Evolutionary conservation across 148 eudicot species (phyloP), one percentile per base, ranked within the genome.

Genomic region (Gaultheria prostrata): DNA sequence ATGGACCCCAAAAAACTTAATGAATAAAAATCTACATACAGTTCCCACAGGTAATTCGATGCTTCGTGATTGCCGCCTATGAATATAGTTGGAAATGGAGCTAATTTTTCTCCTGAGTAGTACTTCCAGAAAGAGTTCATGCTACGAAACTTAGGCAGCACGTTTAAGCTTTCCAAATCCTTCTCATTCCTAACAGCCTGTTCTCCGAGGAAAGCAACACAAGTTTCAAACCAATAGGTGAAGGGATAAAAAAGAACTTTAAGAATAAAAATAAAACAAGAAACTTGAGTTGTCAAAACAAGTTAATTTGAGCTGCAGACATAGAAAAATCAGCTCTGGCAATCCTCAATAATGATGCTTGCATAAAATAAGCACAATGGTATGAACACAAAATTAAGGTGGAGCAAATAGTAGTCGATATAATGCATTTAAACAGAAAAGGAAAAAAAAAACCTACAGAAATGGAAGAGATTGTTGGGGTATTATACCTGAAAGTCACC

Each of bases 41-140:
- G 61, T 90, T 97, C 99, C 99, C 99, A 97, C 20, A 97, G 92
- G 85, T 94, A 91, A 86, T 97, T 97, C 51, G 99, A 97, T 32
- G 99, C 99, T 88, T 97, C 99, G 24, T 97, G 99, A 89, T 97
- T 97, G 51, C 99, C 99, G 17, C 99, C 99, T 84, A 97, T 92
- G 85, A 97, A 97, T 85, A 97, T 83, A 83, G 99, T 97, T 82
- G 99, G 98, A 84, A 94, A 81, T 35, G 99, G 99, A 85, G 99
- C 99, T 65, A 91, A 90, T 89, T 88, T 97, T 88, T 94, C 90
- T 69, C 99, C 99, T 0, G 98, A 93, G 77, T 94, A 97, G 86
- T 97, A 97, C 86, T 97, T 97, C 98, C 99, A 97, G 83, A 97
- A 97, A 77, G 97, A 89, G 82, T 93, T 91, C 99, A 97, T 97